A percentile compares a stretch with the other conserved stretches of the same genome.
Conservation (phyloP, 768 basidiomycete genomes). For the Phlebiopsis gigantea region DNA sequence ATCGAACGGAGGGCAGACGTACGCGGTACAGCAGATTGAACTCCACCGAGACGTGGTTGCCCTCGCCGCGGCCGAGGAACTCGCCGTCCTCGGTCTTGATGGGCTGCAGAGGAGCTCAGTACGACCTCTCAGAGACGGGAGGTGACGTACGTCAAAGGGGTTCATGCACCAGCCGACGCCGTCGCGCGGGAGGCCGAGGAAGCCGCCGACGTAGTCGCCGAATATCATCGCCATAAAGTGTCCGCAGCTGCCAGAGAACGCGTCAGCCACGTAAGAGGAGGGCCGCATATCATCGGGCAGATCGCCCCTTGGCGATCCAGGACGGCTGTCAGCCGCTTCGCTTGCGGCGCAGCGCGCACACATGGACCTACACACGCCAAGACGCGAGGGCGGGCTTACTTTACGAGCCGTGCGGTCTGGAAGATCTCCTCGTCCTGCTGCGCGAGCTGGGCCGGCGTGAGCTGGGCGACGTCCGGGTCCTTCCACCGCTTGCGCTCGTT, state of each 20-base stretch:
- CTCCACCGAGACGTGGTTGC: conserved; percentile 73
- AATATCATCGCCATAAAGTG: conserved; percentile 52
- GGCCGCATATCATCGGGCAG: not conserved
- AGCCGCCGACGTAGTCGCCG: conserved; percentile 56
- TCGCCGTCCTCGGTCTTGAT: conserved; percentile 17
- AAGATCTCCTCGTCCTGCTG: conserved; percentile 53
- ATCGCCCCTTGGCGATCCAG: not conserved
- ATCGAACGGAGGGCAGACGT: conserved; percentile 12
- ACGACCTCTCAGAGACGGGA: not conserved
- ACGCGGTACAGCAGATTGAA: conserved; percentile 53
- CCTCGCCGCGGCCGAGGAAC: conserved; percentile 44
- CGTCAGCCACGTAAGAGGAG: not conserved
- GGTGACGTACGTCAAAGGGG: conserved; percentile 35
- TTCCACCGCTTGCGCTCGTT: conserved; percentile 48
- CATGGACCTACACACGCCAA: not conserved
- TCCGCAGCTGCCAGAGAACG: conserved; percentile 28
- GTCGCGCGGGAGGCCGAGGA: conserved; percentile 46
- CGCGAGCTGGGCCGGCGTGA: conserved; percentile 14
- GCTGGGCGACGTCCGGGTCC: conserved; percentile 34
- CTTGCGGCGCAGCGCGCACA: not conserved
- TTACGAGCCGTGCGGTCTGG: conserved; percentile 50
- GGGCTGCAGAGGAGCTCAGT: conserved; percentile 10
- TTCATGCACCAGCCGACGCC: conserved; percentile 51
- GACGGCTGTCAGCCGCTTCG: not conserved
- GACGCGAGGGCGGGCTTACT: conserved; percentile 22